Evolutionary conservation across 2,329 filamentous ascomycete species (phyloP), one percentile per base, ranked within the genome.

Genomic region (Colletotrichum tabaci): DNA sequence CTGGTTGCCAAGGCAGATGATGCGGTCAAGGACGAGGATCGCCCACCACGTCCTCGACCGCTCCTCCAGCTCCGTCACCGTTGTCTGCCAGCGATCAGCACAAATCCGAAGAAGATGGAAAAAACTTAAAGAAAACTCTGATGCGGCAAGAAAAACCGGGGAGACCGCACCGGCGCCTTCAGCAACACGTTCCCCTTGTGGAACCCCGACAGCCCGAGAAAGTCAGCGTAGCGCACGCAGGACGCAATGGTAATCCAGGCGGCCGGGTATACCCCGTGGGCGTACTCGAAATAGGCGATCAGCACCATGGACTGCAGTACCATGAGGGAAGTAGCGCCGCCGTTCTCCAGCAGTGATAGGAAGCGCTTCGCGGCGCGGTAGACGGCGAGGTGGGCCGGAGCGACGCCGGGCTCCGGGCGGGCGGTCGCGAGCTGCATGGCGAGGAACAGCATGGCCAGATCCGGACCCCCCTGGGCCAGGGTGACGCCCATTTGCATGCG

Each of bases 261-360:
- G 13, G 84, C 83, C 4, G 86, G 86, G 72, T 87, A 87, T 57
- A 88, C 84, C 4, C 80, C 82, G 72, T 88, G 86, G 1, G 84
- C 82, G 67, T 84, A 79, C 74, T 88, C 86, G 74, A 86, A 87
- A 3, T 86, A 76, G 9, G 84, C 80, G 26, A 87, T 77, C 16
- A 88, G 79, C 1, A 87, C 72, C 71, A 83, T 79, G 4, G 84
- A 82, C 75, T 88, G 86, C 9, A 87, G 78, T 49, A 84, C 76
- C 56, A 83, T 77, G 18, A 88, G 74, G 35, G 82, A 84, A 10
- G 83, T 78, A 9, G 79, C 79, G 35, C 85, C 85, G 49, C 79
- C 77, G 7, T 80, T 77, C 71, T 87, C 85, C 53, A 86, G 76
- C 35, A 82, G 74, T 26, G 77, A 76, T 47, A 82, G 75, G 67